Evolutionary conservation across 2,329 filamentous ascomycete genomes (phyloP).

Genomic region (Incumbomyces lentus): DNA sequence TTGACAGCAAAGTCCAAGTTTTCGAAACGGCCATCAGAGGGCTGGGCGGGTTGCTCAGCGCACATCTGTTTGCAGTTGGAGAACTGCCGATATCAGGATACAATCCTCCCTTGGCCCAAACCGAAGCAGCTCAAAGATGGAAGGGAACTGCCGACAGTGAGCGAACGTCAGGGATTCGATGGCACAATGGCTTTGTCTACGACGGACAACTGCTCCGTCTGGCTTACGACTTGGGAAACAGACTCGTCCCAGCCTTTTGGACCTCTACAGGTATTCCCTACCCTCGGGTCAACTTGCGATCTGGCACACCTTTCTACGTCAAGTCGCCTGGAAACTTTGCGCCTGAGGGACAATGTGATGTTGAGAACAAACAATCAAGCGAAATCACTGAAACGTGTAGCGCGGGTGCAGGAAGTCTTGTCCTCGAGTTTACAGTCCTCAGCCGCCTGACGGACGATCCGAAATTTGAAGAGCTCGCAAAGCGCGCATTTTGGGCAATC

Average conservation of each 20-base stretch:
- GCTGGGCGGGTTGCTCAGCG: constrained; percentile 79
- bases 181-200: constrained; percentile 71
- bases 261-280: constrained; percentile 88
- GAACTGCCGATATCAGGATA: constrained; percentile 82
- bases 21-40: constrained; percentile 97
- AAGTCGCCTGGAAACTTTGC: constrained; percentile 64
- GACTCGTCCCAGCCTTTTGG: constrained; percentile 83
- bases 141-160: constrained; percentile 23
- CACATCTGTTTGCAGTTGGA: constrained; percentile 84
- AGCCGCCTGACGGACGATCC: constrained; percentile 77
- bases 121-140: constrained; percentile 32
- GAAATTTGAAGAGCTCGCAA: constrained; percentile 81
- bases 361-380: constrained; percentile 4
- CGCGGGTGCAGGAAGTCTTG: constrained; percentile 88
- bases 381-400: constrained; percentile 96
- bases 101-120: constrained; percentile 37
- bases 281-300: constrained; percentile 79
- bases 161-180: constrained; percentile 44
- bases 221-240: constrained; percentile 71
- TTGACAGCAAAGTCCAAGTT: constrained; percentile 96
- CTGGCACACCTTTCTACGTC: constrained; percentile 84
- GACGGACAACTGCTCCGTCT: constrained; percentile 84
- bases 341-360: constrained; percentile 14
- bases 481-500: constrained; percentile 94
- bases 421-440: constrained; percentile 84